Conservation (phyloP, 2,329 filamentous ascomycete genomes). For the Botrytis galanthina region DNA sequence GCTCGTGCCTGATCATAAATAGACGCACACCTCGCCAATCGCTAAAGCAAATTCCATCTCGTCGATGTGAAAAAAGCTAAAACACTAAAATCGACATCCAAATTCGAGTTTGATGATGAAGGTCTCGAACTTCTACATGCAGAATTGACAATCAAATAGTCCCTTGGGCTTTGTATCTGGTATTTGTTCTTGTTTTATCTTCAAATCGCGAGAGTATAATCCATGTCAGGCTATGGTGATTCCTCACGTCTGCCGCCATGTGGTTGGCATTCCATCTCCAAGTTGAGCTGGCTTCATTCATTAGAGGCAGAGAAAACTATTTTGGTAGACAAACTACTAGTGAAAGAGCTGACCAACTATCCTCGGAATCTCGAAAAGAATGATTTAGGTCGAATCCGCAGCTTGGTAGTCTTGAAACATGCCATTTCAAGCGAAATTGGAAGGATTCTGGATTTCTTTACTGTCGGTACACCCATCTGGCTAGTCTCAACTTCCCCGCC, state of each 20-base stretch:
- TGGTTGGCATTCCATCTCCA: neutral
- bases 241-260: neutral
- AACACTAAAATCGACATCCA: neutral
- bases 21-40: neutral
- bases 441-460: neutral
- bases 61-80: neutral
- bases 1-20: accelerated
- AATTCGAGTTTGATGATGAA: neutral
- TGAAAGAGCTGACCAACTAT: neutral
- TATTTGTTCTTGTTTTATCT: too few species aligned
- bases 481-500: neutral
- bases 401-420: neutral
- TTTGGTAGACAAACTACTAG: neutral
- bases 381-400: neutral
- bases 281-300: neutral
- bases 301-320: neutral
- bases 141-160: neutral
- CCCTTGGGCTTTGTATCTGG: neutral
- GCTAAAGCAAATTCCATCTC: neutral
- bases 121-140: neutral
- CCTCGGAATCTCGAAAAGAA: neutral
- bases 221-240: neutral
- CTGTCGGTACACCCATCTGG: neutral
- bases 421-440: neutral
- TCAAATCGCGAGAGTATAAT: neutral